These are phyloP conservation scores for Excoecaria cochinchinensis DNA, from an alignment of 345 rosid species.

Conservation along the genomic window DNA sequence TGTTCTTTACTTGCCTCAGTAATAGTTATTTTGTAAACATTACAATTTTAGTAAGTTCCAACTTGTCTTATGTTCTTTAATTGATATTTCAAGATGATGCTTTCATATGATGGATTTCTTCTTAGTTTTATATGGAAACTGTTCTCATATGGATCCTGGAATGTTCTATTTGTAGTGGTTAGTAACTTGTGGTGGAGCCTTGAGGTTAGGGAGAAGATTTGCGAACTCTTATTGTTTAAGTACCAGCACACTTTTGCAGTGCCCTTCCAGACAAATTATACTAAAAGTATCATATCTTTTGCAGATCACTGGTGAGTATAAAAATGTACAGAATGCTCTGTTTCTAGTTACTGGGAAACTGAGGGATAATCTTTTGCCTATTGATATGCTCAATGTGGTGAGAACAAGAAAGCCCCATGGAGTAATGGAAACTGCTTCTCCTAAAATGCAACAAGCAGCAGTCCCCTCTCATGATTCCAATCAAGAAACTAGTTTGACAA, in stretches of 20 bases:
- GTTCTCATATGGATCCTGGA: neutral
- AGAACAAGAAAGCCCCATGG: constrained; percentile 21
- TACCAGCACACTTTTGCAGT: constrained; percentile 15
- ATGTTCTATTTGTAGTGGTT: neutral
- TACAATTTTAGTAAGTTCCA: neutral
- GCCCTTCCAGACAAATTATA: constrained; percentile 2
- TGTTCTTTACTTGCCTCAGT: neutral
- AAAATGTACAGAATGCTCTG: constrained; percentile 42
- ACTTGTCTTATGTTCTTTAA: neutral
- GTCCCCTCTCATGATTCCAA: constrained; percentile 19
- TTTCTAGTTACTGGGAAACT: constrained; percentile 38
- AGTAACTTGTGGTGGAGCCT: neutral
- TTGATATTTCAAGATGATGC: constrained; percentile 6
- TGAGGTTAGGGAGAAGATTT: neutral
- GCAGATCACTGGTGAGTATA: constrained; percentile 47
- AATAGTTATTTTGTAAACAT: neutral
- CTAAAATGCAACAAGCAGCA: constrained; percentile 19
- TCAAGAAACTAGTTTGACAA: constrained; percentile 23
- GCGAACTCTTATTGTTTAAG: neutral
- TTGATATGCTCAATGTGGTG: constrained; percentile 34
- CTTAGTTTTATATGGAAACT: neutral
- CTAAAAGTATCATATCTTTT: constrained; percentile 11
- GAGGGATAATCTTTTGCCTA: constrained; percentile 38
- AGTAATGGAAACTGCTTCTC: constrained; percentile 23
- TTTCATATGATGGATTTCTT: neutral